These are phyloP conservation scores for Gentiana straminea DNA, from an alignment of 257 asterid species.

Conservation along the genomic window DNA sequence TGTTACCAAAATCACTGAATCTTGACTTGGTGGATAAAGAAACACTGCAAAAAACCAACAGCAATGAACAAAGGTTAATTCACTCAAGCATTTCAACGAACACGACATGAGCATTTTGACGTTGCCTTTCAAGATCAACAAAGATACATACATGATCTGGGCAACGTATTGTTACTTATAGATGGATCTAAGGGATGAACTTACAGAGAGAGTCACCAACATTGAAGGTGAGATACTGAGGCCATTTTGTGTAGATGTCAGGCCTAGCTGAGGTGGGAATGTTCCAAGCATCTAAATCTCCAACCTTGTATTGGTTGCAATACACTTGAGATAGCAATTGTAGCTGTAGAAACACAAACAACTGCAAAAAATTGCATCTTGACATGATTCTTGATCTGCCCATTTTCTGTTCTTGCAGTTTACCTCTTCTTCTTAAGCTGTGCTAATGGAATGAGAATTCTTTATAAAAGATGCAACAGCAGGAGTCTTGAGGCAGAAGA, in stretches of 20 bases:
- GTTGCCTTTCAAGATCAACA: too few species aligned
- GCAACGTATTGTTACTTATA: too few species aligned
- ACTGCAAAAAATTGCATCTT: slow-evolving; percentile 19
- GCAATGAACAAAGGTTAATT: too few species aligned
- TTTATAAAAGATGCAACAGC: too few species aligned
- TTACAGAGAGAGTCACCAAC: slow-evolving; percentile 84
- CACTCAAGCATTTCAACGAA: too few species aligned
- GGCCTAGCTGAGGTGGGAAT: slow-evolving; percentile 54
- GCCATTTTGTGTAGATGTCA: slow-evolving; percentile 53
- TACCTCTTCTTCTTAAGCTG: neutral
- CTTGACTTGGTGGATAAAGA: slow-evolving; percentile 94
- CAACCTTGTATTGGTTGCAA: slow-evolving; percentile 56
- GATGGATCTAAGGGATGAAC: slow-evolving; percentile 9
- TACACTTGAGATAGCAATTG: slow-evolving; percentile 8
- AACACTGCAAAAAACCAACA: slow-evolving; percentile 42
- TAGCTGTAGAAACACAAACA: slow-evolving; percentile 25
- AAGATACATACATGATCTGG: too few species aligned
- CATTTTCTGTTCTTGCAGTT: slow-evolving; percentile 20
- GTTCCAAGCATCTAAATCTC: slow-evolving; percentile 69
- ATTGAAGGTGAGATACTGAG: slow-evolving; percentile 42
- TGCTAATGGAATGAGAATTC: slow-evolving; percentile 1
- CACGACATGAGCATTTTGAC: too few species aligned
- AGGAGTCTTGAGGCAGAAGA: too few species aligned
- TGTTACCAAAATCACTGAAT: slow-evolving; percentile 73
- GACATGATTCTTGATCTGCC: slow-evolving; percentile 15